Conservation (phyloP, 176 grass and related monocot species). For the Cenchrus americanus region DNA sequence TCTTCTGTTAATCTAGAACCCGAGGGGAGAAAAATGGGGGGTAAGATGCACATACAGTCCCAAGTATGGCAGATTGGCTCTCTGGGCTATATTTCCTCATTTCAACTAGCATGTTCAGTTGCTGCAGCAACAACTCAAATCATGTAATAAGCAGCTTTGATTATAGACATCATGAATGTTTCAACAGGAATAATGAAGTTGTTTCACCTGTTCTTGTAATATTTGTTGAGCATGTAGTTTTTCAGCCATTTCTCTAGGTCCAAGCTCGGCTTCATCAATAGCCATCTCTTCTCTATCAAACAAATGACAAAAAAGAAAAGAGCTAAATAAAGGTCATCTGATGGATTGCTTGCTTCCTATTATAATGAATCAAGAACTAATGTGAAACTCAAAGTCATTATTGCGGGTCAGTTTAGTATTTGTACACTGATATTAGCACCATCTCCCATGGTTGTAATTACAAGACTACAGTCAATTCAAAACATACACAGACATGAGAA, state of each 20-base stretch:
- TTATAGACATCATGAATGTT: background rate
- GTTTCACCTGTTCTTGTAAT: slow-evolving; percentile 64
- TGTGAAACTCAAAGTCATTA: background rate
- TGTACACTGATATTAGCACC: background rate
- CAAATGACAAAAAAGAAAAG: background rate
- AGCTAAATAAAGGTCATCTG: background rate
- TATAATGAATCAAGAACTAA: background rate
- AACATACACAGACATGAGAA: background rate
- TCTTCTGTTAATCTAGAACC: background rate
- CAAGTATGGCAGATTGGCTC: slow-evolving; percentile 61
- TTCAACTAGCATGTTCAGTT: slow-evolving; percentile 70
- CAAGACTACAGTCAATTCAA: background rate
- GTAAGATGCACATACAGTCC: slow-evolving; percentile 49
- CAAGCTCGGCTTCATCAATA: slow-evolving; percentile 85
- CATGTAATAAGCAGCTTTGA: background rate
- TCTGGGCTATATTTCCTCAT: slow-evolving; percentile 65
- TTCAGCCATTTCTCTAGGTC: slow-evolving; percentile 58
- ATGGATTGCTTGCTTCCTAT: background rate
- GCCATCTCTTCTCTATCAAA: slow-evolving; percentile 80
- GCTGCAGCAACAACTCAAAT: slow-evolving; percentile 46
- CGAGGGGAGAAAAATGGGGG: background rate
- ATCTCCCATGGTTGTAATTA: background rate
- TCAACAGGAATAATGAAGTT: background rate
- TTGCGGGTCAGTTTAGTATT: background rate
- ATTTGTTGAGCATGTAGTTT: slow-evolving; percentile 61